Evolutionary conservation across 768 basidiomycete genomes (phyloP), one percentile per base, ranked within the genome.

Genomic region (Russula sp.): DNA sequence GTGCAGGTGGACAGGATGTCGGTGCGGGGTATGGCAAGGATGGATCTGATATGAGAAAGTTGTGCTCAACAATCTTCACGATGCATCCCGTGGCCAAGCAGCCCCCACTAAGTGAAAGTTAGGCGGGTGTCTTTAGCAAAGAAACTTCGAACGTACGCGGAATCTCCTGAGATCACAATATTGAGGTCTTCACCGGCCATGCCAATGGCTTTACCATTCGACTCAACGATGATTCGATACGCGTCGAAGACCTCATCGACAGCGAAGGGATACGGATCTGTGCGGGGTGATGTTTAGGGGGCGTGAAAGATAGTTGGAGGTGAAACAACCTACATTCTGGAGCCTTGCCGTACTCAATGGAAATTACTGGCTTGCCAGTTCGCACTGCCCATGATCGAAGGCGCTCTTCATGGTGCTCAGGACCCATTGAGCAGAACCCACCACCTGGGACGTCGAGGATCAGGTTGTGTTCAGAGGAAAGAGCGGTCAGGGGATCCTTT

Each of bases 181-280:
- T 86, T 87, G 20, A 98, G 75, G 68, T 82, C 80, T 67, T 80
- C 82, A n/a, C 91, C 92, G 16, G 87, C 87, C 85, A 98, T 93
- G 5, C 96, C 96, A 58, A 99, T 84, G 22, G 85, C 77, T 54
- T 79, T 75, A 9, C 95, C 97, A 64, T 79, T 86, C 16, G 91
- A 88, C 72, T 91, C 88, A 20, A 88, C 82, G 22, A 99, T 77
- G 8, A 91, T 77, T 35, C 84, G 81, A 73, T 97, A 99, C 6
- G 84, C 81, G 75, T 98, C 97, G 73, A 94, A 97, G 16, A 88
- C 88, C 70, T 98, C 95, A 72, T 98, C 94, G 64, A 94, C 88
- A 5, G 94, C 94, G 74, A 90, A 98, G 0, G 97, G 97, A 73
- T 94, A 99, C 13, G 96, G 97, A 79, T 98, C 96, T 94, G 58